These are phyloP conservation scores for Aspergillus proliferans DNA, from an alignment of 2,329 filamentous ascomycete genomes.

Conservation along the genomic window DNA sequence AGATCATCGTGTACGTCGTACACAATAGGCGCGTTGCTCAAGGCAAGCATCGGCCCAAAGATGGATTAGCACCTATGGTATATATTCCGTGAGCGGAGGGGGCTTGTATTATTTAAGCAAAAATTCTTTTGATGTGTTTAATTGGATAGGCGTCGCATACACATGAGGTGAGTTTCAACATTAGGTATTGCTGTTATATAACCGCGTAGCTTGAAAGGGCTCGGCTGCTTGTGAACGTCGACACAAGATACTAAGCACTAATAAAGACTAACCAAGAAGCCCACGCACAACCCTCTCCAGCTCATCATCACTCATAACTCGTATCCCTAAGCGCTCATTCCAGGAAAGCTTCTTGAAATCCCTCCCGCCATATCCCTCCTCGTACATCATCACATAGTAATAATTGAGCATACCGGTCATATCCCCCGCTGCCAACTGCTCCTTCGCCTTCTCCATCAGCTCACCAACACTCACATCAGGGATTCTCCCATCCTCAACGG, in stretches of 20 bases:
- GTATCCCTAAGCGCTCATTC: constrained; percentile 1
- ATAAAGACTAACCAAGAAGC: neutral
- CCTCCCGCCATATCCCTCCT: constrained; percentile 1
- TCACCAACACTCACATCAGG: neutral
- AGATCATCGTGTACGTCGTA: neutral
- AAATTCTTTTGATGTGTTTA: neutral
- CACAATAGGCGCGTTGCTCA: neutral
- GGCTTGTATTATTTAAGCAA: neutral
- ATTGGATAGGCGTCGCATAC: neutral
- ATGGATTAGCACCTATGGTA: neutral
- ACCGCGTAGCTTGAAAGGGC: too few relatives aligned
- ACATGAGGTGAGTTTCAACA: too few relatives aligned
- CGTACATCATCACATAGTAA: constrained; percentile 5
- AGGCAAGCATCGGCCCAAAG: neutral
- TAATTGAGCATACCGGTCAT: constrained; percentile 1
- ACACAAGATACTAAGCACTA: neutral
- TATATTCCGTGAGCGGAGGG: neutral
- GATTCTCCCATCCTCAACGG: neutral
- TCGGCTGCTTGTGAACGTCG: neutral
- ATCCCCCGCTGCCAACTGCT: neutral
- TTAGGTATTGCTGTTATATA: too few relatives aligned
- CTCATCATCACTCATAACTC: constrained; percentile 2
- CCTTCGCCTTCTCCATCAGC: neutral
- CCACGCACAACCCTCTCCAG: neutral
- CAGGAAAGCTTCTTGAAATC: constrained; percentile 2